Evolutionary conservation across 2,329 filamentous ascomycete genomes (phyloP).

Genomic region (Penicillium sp.): DNA sequence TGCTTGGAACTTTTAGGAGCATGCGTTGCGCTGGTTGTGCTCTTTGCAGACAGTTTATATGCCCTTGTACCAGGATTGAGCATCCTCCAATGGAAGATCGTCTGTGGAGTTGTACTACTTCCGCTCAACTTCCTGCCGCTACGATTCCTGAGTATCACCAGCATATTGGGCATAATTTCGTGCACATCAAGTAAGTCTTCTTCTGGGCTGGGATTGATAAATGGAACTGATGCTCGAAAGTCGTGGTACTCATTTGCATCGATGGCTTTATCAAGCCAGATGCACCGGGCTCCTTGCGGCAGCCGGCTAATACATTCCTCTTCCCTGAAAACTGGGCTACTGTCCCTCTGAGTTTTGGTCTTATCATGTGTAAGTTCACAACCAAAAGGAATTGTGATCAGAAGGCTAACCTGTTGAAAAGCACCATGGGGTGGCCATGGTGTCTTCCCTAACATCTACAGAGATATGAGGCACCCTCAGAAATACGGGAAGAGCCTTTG

Average conservation of each 20-base stretch:
- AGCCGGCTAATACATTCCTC: slow-evolving; percentile 75
- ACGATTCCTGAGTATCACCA: slow-evolving; percentile 81
- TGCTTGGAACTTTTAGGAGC: slow-evolving; percentile 82
- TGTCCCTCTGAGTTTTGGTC: slow-evolving; percentile 80
- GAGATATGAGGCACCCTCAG: slow-evolving; percentile 75
- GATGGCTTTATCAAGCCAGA: slow-evolving; percentile 83
- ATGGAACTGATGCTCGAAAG: slow-evolving; percentile 46
- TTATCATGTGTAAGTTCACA: slow-evolving; percentile 67
- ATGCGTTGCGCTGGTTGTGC: slow-evolving; percentile 82
- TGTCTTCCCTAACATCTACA: slow-evolving; percentile 82
- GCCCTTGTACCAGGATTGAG: slow-evolving; percentile 70
- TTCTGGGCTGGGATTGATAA: background rate
- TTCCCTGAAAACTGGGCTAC: slow-evolving; percentile 85
- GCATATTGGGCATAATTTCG: slow-evolving; percentile 85
- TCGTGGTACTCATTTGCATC: slow-evolving; percentile 77
- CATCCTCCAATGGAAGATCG: slow-evolving; percentile 74
- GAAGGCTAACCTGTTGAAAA: slow-evolving; percentile 16
- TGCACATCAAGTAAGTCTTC: slow-evolving; percentile 75
- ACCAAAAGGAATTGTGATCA: background rate
- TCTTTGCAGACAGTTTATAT: slow-evolving; percentile 89
- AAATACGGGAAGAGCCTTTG: slow-evolving; percentile 74
- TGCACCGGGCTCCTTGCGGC: slow-evolving; percentile 74
- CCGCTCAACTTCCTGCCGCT: slow-evolving; percentile 83
- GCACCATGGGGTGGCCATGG: slow-evolving; percentile 67
- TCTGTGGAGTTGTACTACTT: slow-evolving; percentile 74